Percentiles rank a stretch among this genome's conserved stretches.
Evolutionary conservation across 495 filamentous ascomycete genomes (phyloP).

Genomic region (Apiosordaria backusii): DNA sequence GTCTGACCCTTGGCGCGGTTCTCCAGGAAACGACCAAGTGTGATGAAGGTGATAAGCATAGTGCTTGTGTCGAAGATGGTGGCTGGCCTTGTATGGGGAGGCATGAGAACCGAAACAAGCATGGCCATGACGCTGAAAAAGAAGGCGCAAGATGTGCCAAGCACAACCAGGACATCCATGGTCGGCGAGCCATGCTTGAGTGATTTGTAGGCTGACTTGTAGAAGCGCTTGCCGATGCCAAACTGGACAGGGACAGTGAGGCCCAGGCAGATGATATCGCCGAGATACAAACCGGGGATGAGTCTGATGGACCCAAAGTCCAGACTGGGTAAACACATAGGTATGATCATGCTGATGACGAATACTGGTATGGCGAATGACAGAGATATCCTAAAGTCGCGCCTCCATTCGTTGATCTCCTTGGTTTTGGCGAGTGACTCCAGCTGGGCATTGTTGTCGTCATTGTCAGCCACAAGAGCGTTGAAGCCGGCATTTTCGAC

Average conservation of each 20-base stretch:
- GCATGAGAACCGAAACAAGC: slow-evolving; percentile 66
- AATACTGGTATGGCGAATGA: slow-evolving; percentile 89
- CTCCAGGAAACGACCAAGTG: slow-evolving; percentile 86
- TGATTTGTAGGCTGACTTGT: slow-evolving; percentile 84
- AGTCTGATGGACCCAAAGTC: slow-evolving; percentile 69
- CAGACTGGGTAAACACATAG: slow-evolving; percentile 67
- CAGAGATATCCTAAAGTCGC: slow-evolving; percentile 68
- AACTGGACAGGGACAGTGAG: slow-evolving; percentile 95
- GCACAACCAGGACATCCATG: slow-evolving; percentile 94
- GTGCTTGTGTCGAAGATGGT: slow-evolving; percentile 97
- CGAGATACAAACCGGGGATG: slow-evolving; percentile 75
- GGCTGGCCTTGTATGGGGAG: slow-evolving; percentile 70
- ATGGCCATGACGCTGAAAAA: slow-evolving; percentile 93
- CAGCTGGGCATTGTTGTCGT: slow-evolving; percentile 95
- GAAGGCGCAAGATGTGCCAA: slow-evolving; percentile 96
- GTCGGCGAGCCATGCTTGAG: slow-evolving; percentile 85
- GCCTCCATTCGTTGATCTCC: slow-evolving; percentile 89
- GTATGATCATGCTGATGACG: slow-evolving; percentile 85
- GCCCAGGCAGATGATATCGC: slow-evolving; percentile 75
- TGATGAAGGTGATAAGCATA: slow-evolving; percentile 97
- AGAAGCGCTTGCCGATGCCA: slow-evolving; percentile 91
- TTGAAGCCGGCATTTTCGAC: slow-evolving; percentile 81
- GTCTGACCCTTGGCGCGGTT: slow-evolving; percentile 97
- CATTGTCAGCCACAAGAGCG: slow-evolving; percentile 80
- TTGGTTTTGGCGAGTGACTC: slow-evolving; percentile 94